Conservation (phyloP, 2,329 filamentous ascomycete genomes). For the Dactylellina sp. region DNA sequence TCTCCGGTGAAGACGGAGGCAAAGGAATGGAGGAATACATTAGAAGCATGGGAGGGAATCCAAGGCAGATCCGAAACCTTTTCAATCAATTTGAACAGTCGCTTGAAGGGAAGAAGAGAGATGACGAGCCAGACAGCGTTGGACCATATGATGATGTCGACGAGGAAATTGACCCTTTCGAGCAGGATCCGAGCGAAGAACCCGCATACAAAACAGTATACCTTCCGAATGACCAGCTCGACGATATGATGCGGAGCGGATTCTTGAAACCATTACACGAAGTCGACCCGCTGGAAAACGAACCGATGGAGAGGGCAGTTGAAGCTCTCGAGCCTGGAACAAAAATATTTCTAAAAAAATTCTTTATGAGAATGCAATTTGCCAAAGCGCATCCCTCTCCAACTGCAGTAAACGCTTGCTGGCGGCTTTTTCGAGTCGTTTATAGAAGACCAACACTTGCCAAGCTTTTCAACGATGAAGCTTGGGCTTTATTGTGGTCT, state of each 20-base stretch:
- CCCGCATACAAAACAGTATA: slow-evolving; percentile 52
- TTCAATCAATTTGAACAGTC: slow-evolving; percentile 38
- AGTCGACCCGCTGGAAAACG: slow-evolving; percentile 33
- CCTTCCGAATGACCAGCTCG: slow-evolving; percentile 41
- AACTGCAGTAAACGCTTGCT: slow-evolving; percentile 25
- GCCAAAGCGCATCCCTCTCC: slow-evolving; percentile 40
- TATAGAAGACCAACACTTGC: slow-evolving; percentile 28
- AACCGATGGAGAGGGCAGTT: slow-evolving; percentile 18
- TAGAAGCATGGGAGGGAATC: slow-evolving; percentile 39
- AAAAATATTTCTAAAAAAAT: slow-evolving; percentile 49
- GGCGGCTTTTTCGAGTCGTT: slow-evolving; percentile 39
- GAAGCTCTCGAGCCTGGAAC: slow-evolving; percentile 7
- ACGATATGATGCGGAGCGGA: slow-evolving; percentile 43
- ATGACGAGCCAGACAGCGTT: slow-evolving; percentile 7
- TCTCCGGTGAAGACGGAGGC: slow-evolving; percentile 24
- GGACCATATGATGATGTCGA: slow-evolving; percentile 49
- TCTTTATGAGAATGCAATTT: slow-evolving; percentile 46
- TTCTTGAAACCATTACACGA: slow-evolving; percentile 51
- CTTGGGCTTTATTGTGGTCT: slow-evolving; percentile 43
- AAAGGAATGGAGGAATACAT: slow-evolving; percentile 28
- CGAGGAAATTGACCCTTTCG: slow-evolving; percentile 50
- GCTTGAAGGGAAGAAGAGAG: slow-evolving; percentile 29
- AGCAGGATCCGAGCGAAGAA: slow-evolving; percentile 40
- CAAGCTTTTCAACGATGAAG: slow-evolving; percentile 41
- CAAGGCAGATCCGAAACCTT: slow-evolving; percentile 39